Base-by-base conservation (phyloP, 2,329 filamentous ascomycete species). In the Calonectria pseudoturangicola region DNA sequence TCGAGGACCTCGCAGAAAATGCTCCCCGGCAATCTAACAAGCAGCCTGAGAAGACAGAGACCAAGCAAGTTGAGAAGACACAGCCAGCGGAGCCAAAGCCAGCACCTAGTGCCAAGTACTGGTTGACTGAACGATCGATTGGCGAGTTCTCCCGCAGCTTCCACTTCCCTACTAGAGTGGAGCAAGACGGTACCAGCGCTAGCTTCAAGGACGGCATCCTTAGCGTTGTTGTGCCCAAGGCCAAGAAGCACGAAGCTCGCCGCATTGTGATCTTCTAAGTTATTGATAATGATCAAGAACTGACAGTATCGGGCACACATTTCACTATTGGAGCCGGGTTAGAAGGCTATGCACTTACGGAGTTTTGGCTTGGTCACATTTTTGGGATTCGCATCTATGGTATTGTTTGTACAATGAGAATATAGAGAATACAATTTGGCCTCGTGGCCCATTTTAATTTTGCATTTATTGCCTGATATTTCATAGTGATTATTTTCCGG, bases 101-200 rank as follows among this genome's bases (percentile, higher is more conserved):
- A 3, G 78, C 77, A 54, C 84, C 87, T 72, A 83, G 86, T 51
- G 83, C 86, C 77, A 92, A 91, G 84, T 96, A 92, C 88, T 96
- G 94, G 94, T 86, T 92, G 74, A 87, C 87, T 47, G 92, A 94
- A 85, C 91, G 92, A 77, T 89, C 87, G 71, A 85, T 92, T 70
- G 93, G 92, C 81, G 88, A 92, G 76, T 95, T 94, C 85, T 88
- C 89, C 64, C 90, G 93, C 74, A 90, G 88, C 71, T 94, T 94
- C 86, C 89, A 86, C 81, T 94, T 95, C 86, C 91, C 92, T 0
- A 84, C 84, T 68, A 89, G 88, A 28, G 88, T 94, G 72, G 91
- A 93, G 79, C 88, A 90, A 78, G 90, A 92, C 15, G 84, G 80
- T 3, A 92, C 94, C 68, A 86, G 83, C 51, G 93, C 93, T 58